Conservation (phyloP, 169 alveolate species). For the Cyclospora cayetanensis region DNA sequence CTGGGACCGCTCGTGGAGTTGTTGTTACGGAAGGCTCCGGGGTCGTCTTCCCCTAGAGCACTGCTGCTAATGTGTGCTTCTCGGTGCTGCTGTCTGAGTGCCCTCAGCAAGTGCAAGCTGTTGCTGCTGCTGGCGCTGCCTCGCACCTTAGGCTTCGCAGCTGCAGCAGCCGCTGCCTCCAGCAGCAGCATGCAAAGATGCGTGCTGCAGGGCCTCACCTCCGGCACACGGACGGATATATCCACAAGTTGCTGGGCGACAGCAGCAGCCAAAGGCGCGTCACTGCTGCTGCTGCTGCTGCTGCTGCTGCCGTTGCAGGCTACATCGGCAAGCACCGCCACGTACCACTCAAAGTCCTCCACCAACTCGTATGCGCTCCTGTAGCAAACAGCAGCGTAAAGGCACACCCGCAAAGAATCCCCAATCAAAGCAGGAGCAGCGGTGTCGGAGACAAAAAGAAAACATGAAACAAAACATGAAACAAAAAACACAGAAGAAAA, state of each 20-base stretch:
- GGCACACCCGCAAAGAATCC: too few relatives aligned
- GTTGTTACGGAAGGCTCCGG: background rate
- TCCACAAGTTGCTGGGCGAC: constrained; percentile 69
- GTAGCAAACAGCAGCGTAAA: too few relatives aligned
- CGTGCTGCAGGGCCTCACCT: constrained; percentile 60
- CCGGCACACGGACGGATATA: constrained; percentile 65
- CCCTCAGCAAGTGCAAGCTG: background rate
- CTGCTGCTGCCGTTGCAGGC: constrained; percentile 26
- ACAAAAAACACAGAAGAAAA: background rate
- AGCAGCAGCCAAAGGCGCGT: background rate
- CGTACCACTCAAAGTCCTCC: constrained; percentile 74
- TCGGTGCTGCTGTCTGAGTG: constrained; percentile 17
- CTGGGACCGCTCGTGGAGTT: too few relatives aligned
- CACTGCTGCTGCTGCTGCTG: constrained; percentile 49
- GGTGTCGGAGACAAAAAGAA: background rate
- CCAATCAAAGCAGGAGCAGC: background rate
- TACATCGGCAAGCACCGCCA: constrained; percentile 64
- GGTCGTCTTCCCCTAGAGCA: background rate
- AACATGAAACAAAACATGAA: background rate
- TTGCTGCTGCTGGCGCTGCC: constrained; percentile 12
- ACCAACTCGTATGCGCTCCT: constrained; percentile 61
- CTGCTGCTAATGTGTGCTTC: constrained; percentile 5
- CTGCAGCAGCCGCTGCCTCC: background rate
- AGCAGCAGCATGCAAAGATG: constrained; percentile 4
- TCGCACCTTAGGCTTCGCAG: too few relatives aligned